Percentiles rank a stretch among this genome's conserved stretches.
Evolutionary conservation across 306 rosid species (phyloP).

Genomic region (Parietaria judaica): DNA sequence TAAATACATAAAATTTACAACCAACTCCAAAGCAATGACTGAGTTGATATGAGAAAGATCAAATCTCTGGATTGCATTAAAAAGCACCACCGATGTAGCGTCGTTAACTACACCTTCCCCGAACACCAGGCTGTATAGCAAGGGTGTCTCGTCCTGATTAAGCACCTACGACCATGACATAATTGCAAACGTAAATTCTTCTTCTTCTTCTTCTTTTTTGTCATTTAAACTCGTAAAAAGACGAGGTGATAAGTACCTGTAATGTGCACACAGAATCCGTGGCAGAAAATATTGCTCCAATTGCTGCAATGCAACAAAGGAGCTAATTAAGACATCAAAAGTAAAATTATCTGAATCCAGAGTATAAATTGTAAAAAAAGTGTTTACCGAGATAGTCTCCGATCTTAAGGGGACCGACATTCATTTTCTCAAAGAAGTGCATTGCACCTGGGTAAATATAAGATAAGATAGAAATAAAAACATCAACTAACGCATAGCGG

Average conservation of each 20-base stretch:
- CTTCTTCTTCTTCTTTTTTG: background rate
- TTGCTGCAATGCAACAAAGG: constrained; percentile 62
- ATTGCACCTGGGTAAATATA: constrained; percentile 53
- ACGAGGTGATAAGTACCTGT: constrained; percentile 44
- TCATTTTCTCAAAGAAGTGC: constrained; percentile 73
- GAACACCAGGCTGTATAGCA: constrained; percentile 76
- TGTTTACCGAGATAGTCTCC: constrained; percentile 88
- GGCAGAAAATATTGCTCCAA: constrained; percentile 92
- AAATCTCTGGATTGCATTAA: constrained; percentile 90
- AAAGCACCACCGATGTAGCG: constrained; percentile 91
- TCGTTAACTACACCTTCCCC: constrained; percentile 98
- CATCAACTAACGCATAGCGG: background rate
- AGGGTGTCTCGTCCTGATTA: constrained; percentile 83
- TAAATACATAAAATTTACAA: constrained; percentile 57
- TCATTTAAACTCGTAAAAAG: background rate
- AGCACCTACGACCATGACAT: constrained; percentile 54
- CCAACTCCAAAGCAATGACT: constrained; percentile 50
- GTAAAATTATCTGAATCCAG: background rate
- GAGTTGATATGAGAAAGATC: constrained; percentile 74
- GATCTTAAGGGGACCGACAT: constrained; percentile 68
- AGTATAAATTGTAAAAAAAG: constrained; percentile 1
- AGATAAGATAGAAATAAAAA: background rate
- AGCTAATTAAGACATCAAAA: constrained; percentile 6
- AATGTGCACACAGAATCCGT: constrained; percentile 95
- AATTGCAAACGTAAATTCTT: background rate